A percentile compares a stretch with the other conserved stretches of the same genome.
Evolutionary conservation across 495 filamentous ascomycete genomes (phyloP).

Genomic region (Astrocystis sublimbata): DNA sequence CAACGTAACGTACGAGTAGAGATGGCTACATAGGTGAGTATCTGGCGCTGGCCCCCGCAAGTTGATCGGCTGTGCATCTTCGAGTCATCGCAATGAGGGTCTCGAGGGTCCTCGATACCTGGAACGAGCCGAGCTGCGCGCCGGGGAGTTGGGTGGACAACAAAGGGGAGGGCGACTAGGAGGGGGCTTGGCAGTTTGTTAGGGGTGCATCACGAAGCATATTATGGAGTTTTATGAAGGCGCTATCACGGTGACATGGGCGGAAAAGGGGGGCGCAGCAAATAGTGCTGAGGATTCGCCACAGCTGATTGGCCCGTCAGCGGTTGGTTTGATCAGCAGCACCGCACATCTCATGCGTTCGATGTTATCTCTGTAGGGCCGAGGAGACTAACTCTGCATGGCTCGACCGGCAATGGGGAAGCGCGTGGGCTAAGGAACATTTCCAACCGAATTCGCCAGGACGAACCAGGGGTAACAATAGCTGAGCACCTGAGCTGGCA

Average conservation of each 20-base stretch:
- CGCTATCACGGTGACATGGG: slow-evolving; percentile 1
- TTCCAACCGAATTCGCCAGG: background rate
- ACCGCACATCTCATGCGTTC: background rate
- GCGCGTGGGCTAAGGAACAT: background rate
- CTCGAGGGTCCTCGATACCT: background rate
- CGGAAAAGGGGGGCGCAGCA: slow-evolving; percentile 9
- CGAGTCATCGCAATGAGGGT: background rate
- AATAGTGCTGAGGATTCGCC: background rate
- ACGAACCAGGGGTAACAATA: slow-evolving; percentile 8
- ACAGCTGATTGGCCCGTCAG: slow-evolving; percentile 3
- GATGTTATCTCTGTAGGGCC: slow-evolving; percentile 7
- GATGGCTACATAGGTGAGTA: too few species aligned
- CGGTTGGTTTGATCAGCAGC: slow-evolving; percentile 17
- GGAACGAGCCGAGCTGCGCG: slow-evolving; percentile 10
- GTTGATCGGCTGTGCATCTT: too few species aligned
- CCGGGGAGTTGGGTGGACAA: slow-evolving; percentile 1
- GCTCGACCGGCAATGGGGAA: slow-evolving; percentile 2
- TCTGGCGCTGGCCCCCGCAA: background rate
- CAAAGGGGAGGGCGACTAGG: background rate
- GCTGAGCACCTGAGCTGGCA: background rate
- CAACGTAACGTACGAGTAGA: slow-evolving; percentile 14
- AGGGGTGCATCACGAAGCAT: slow-evolving; percentile 17
- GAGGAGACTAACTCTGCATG: slow-evolving; percentile 2
- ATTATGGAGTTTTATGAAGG: slow-evolving; percentile 5
- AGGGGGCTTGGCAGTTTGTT: background rate